A percentile compares a stretch with the other conserved stretches of the same genome.
These are phyloP conservation scores for Podila minutissima DNA, from an alignment of 192 early-diverging fungal genomes.

Conservation along the genomic window DNA sequence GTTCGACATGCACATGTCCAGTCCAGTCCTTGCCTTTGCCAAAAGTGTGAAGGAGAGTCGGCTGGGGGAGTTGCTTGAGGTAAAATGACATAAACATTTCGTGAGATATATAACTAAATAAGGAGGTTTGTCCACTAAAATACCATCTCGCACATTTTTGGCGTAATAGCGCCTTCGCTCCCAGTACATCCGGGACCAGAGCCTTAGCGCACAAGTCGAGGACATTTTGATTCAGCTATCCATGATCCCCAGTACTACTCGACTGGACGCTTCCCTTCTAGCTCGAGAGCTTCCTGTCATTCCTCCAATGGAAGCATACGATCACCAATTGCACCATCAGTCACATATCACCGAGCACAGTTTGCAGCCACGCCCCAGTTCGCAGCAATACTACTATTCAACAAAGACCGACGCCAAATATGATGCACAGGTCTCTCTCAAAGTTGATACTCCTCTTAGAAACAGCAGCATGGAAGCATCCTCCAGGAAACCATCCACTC, in stretches of 20 bases:
- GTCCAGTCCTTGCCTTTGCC: conserved; percentile 26
- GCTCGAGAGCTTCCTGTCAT: conserved; percentile 14
- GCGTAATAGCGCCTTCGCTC: conserved; percentile 18
- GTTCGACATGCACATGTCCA: conserved; percentile 38
- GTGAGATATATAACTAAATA: too few relatives aligned
- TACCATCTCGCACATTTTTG: too few relatives aligned
- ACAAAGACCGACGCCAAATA: conserved; percentile 8
- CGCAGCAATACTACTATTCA: conserved; percentile 9
- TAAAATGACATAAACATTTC: not conserved
- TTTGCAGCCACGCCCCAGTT: not conserved
- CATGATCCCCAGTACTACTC: conserved; percentile 12
- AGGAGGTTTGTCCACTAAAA: too few relatives aligned
- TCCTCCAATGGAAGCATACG: not conserved
- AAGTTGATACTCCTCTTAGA: conserved; percentile 9
- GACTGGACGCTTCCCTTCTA: not conserved
- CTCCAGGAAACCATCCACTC: not conserved
- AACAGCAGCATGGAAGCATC: conserved; percentile 14
- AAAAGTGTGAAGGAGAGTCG: conserved; percentile 29
- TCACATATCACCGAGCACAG: not conserved
- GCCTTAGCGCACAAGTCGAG: conserved; percentile 41
- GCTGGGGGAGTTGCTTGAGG: conserved; percentile 26
- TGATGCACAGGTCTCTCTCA: conserved; percentile 7
- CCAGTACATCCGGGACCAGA: conserved; percentile 10
- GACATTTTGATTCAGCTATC: conserved; percentile 41
- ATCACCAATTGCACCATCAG: not conserved